Conservation (phyloP, 2,329 filamentous ascomycete genomes). For the Fusarium anguioides region DNA sequence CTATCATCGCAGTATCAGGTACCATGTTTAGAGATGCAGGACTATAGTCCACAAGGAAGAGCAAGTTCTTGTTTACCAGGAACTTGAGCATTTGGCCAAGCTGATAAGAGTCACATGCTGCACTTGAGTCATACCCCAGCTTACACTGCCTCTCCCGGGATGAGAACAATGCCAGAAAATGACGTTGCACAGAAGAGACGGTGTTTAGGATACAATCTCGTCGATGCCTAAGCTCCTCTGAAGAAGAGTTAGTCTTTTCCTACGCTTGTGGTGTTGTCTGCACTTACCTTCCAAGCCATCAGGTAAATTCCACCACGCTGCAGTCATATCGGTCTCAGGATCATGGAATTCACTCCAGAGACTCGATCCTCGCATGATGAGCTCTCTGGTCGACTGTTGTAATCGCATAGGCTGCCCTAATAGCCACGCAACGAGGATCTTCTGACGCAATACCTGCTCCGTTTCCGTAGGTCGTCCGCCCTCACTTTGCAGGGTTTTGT, state of each 20-base stretch:
- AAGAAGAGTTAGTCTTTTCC: conserved; percentile 10
- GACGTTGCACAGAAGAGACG: conserved; percentile 73
- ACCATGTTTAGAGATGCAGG: conserved; percentile 58
- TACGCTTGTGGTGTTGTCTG: neutral
- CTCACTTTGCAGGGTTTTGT: conserved; percentile 51
- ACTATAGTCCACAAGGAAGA: conserved; percentile 69
- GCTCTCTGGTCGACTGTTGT: conserved; percentile 69
- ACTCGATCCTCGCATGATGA: conserved; percentile 73
- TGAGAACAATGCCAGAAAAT: conserved; percentile 75
- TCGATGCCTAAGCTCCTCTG: conserved; percentile 74
- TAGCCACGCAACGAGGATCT: conserved; percentile 73
- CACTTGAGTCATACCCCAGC: conserved; percentile 77
- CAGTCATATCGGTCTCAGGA: conserved; percentile 46
- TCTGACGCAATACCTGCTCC: conserved; percentile 76
- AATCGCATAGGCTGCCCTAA: conserved; percentile 72
- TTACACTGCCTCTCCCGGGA: conserved; percentile 76
- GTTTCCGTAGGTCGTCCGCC: conserved; percentile 55
- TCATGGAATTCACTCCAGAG: conserved; percentile 63
- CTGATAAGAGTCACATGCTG: conserved; percentile 81
- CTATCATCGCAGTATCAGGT: conserved; percentile 65
- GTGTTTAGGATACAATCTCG: conserved; percentile 75
- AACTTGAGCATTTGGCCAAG: conserved; percentile 82
- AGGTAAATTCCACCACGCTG: conserved; percentile 79
- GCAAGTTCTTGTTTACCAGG: conserved; percentile 68
- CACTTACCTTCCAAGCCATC: conserved; percentile 72